Conservation (phyloP, 768 basidiomycete genomes). For the Cystofilobasidium bisporidii region DNA sequence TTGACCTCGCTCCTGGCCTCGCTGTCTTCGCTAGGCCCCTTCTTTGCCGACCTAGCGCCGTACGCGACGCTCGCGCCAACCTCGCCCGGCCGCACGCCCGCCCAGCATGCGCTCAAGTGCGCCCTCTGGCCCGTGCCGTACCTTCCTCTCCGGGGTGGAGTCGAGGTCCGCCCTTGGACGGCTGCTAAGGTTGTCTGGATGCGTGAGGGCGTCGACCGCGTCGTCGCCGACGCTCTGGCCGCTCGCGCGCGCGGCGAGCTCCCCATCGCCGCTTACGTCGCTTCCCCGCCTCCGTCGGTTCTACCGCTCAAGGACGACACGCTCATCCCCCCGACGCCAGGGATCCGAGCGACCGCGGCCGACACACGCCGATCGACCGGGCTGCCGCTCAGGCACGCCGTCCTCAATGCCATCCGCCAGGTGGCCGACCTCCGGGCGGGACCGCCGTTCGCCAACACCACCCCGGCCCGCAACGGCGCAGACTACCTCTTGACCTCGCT, state of each 20-base stretch:
- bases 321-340: slow-evolving; percentile 39
- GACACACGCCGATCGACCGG: slow-evolving; percentile 60
- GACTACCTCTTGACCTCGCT: slow-evolving; percentile 81
- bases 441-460: slow-evolving; percentile 35
- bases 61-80: slow-evolving; percentile 48
- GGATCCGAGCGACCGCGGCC: slow-evolving; percentile 44
- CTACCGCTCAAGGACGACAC: slow-evolving; percentile 32
- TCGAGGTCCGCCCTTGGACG: slow-evolving; percentile 53
- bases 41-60: slow-evolving; percentile 29
- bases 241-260: slow-evolving; percentile 56
- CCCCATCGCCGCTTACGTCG: slow-evolving; percentile 65
- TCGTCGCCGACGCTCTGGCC: slow-evolving; percentile 48
- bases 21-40: slow-evolving; percentile 26
- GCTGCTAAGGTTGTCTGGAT: slow-evolving; percentile 64
- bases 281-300: slow-evolving; percentile 37
- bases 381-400: slow-evolving; percentile 79
- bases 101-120: slow-evolving; percentile 58
- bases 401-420: slow-evolving; percentile 50
- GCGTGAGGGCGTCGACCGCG: slow-evolving; percentile 52
- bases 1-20: slow-evolving; percentile 21
- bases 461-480: slow-evolving; percentile 51
- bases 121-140: slow-evolving; percentile 61
- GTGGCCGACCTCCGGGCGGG: slow-evolving; percentile 38
- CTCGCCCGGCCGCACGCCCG: slow-evolving; percentile 56
- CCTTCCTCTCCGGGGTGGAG: slow-evolving; percentile 42